Percentiles rank a stretch among this genome's conserved stretches.
These are phyloP conservation scores for Gonium pectorale DNA, from an alignment of 139 green algal genomes.

Conservation along the genomic window DNA sequence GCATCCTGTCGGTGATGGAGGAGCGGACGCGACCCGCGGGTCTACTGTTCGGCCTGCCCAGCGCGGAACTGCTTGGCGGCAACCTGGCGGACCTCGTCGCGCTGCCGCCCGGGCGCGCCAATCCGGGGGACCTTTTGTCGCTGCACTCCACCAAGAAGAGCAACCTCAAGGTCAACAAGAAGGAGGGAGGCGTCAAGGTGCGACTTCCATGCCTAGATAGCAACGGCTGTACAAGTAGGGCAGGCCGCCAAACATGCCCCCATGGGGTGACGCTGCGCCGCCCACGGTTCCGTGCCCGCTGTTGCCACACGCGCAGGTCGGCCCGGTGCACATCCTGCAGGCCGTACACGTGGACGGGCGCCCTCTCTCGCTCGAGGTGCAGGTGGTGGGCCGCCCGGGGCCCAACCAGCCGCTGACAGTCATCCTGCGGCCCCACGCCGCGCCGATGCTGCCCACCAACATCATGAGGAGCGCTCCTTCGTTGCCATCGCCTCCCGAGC, in stretches of 20 bases:
- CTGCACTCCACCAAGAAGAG: conserved; percentile 5
- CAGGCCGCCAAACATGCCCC: too few relatives aligned
- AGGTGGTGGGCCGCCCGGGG: conserved; percentile 20
- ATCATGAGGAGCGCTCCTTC: too few relatives aligned
- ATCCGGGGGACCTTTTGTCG: background rate
- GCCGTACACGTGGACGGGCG: background rate
- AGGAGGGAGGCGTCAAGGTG: background rate
- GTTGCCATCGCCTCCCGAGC: too few relatives aligned
- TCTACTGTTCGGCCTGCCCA: conserved; percentile 22
- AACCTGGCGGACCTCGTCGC: background rate
- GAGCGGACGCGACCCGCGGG: conserved; percentile 21
- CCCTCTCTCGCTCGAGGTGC: background rate
- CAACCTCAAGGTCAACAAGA: conserved; percentile 21
- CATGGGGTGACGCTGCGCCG: too few relatives aligned
- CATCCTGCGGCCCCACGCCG: background rate
- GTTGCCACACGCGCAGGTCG: too few relatives aligned
- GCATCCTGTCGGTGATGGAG: conserved; percentile 2
- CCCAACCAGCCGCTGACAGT: background rate
- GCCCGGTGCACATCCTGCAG: background rate
- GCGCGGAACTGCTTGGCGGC: background rate
- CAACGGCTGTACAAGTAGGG: too few relatives aligned
- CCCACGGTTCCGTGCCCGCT: too few relatives aligned
- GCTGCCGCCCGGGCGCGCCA: background rate
- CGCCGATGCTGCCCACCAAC: conserved; percentile 24
- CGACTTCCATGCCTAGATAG: too few relatives aligned